Base-by-base conservation (phyloP, 2,329 filamentous ascomycete genomes). In the Diaporthe batatas region DNA sequence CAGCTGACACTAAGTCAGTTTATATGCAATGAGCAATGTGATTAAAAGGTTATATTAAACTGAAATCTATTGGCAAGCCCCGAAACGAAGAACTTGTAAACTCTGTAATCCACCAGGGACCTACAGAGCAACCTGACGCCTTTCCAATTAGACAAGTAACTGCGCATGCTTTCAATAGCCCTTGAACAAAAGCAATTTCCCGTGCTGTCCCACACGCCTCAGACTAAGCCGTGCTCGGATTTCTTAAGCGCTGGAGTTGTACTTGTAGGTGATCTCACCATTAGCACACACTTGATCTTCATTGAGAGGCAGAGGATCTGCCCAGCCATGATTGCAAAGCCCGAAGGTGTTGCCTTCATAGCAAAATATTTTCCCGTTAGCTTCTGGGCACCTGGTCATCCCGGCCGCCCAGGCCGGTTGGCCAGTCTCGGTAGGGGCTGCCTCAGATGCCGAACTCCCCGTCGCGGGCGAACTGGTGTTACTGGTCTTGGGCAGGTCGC, bases 241-340 rank as follows among this genome's bases (percentile, higher is more conserved):
- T 34, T 29, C 12, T 65, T 1, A 49, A 10, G 29, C 21, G 42
- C 25, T 32, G 6, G 25, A 49, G 42, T 18, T 51, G n/a, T 21
- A 49, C 14, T 65, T 65, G n/a, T 65, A 65, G 12, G 14, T 36
- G n/a, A 65, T 65, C 29, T 65, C 21, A 21, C 62, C 62, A 21
- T 65, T 49, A 8, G 7, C 1, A 32, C 62, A 65, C 14, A 51
- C 3, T n/a, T 65, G 62, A 12, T 51, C 5, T 1, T 36, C 8
- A 6, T 36, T 65, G 6, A 65, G 29, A 3, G 62, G 62, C 21
- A 65, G 36, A 1, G 62, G 29, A 1, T 51, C 21, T 8, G 62
- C 44, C 62, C 62, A 65, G 21, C 62, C 62, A 12, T 53, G 11
- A 4, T 49, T 65, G 8, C 62, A 65, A 4, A 65, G 3, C 7